These are phyloP conservation scores for Zymoseptoria brevis DNA, from an alignment of 2,329 filamentous ascomycete species.

Conservation along the genomic window DNA sequence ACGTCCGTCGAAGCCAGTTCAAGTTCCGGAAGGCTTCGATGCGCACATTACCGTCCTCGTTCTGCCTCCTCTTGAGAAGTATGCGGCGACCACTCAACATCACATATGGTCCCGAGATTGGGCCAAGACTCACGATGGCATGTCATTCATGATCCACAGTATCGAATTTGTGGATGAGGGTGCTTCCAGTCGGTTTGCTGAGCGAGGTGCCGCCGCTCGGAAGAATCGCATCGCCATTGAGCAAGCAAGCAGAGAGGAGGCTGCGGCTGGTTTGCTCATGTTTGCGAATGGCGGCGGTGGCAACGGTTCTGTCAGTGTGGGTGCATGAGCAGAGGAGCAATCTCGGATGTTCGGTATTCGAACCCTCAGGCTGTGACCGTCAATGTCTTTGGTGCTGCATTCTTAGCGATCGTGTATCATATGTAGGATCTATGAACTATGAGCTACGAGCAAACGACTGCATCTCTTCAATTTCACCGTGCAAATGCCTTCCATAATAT, in stretches of 20 bases:
- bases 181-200: slow-evolving; percentile 39
- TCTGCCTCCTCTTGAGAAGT: slow-evolving; percentile 69
- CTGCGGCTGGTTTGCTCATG: slow-evolving; percentile 26
- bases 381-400: not conserved
- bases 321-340: slow-evolving; percentile 4
- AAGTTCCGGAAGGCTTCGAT: slow-evolving; percentile 61
- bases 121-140: slow-evolving; percentile 68
- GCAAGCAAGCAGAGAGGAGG: slow-evolving; percentile 26
- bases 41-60: slow-evolving; percentile 81
- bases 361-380: not conserved
- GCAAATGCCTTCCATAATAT: not conserved
- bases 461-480: not conserved
- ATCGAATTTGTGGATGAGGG: slow-evolving; percentile 82
- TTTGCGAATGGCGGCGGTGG: slow-evolving; percentile 15
- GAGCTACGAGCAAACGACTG: not conserved
- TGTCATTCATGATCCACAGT: slow-evolving; percentile 77
- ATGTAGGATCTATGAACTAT: not conserved
- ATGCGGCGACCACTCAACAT: slow-evolving; percentile 65
- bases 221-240: slow-evolving; percentile 42
- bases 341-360: not conserved
- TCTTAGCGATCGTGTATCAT: not conserved
- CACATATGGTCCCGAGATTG: slow-evolving; percentile 78
- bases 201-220: slow-evolving; percentile 40
- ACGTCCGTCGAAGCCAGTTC: slow-evolving; percentile 49
- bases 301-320: slow-evolving; percentile 10